Conservation (phyloP, 164 flowering plant genomes). For the Chimonanthus salicifolius region DNA sequence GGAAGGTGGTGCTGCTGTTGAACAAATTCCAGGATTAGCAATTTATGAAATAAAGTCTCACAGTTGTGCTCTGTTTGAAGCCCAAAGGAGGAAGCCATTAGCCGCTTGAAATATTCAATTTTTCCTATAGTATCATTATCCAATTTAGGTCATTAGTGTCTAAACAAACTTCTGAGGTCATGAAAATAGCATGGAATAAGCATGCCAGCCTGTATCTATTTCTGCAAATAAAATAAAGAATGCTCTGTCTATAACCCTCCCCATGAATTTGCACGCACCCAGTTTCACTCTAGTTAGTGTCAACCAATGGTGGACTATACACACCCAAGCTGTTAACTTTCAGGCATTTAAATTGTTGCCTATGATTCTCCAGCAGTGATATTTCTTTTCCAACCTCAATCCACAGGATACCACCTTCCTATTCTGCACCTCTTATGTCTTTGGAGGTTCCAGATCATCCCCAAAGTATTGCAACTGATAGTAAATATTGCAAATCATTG, state of each 20-base stretch:
- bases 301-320: background rate
- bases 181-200: background rate
- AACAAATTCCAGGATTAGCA: constrained; percentile 32
- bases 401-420: no score
- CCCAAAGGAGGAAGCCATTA: constrained; percentile 11
- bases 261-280: background rate
- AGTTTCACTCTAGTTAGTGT: background rate
- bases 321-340: background rate
- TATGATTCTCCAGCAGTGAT: background rate
- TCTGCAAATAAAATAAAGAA: no score
- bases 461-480: background rate
- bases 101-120: background rate
- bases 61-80: constrained; percentile 81
- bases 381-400: no score
- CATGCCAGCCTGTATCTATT: background rate
- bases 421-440: no score
- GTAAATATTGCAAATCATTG: no score
- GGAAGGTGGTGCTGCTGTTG: constrained; percentile 42
- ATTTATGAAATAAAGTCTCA: constrained; percentile 67
- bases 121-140: background rate
- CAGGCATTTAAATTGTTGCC: no score
- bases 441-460: background rate
- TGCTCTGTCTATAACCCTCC: background rate
- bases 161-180: background rate
- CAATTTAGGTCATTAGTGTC: background rate